These are phyloP conservation scores for Rhazya stricta DNA, from an alignment of 257 asterid genomes.

Conservation along the genomic window DNA sequence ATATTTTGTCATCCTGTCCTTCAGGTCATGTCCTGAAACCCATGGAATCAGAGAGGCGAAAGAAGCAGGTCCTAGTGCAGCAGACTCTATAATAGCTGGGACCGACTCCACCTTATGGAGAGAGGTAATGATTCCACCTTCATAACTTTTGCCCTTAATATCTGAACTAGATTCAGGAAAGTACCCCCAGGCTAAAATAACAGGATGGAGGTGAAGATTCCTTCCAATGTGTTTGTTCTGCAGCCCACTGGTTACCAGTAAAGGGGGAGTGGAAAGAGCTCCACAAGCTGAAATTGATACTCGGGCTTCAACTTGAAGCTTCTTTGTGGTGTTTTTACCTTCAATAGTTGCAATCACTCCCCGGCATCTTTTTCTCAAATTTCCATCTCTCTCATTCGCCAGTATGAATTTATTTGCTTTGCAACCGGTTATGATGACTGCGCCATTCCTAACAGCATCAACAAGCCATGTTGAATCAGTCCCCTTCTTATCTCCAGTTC, in stretches of 20 bases:
- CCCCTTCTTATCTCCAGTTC: conserved; percentile 80
- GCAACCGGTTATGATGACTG: conserved; percentile 70
- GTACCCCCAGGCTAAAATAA: conserved; percentile 73
- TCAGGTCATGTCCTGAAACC: conserved; percentile 56
- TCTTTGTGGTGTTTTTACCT: conserved; percentile 30
- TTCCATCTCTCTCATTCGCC: conserved; percentile 19
- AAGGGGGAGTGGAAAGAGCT: conserved; percentile 73
- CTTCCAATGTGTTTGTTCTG: conserved; percentile 67
- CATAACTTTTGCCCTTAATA: conserved; percentile 50
- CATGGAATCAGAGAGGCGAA: conserved; percentile 60
- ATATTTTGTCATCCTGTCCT: conserved; percentile 55
- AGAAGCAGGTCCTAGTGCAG: conserved; percentile 61
- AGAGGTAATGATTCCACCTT: conserved; percentile 83
- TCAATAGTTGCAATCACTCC: conserved; percentile 58
- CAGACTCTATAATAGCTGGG: conserved; percentile 51
- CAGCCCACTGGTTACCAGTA: conserved; percentile 64
- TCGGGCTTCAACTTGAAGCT: conserved; percentile 49
- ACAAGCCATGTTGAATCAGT: conserved; percentile 78
- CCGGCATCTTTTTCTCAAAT: conserved; percentile 41
- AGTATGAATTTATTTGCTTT: conserved; percentile 56
- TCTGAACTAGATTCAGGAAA: conserved; percentile 55
- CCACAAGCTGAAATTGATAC: conserved; percentile 72
- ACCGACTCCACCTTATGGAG: conserved; percentile 54
- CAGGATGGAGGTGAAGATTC: conserved; percentile 88
- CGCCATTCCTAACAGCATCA: conserved; percentile 71